Base-by-base conservation (phyloP, 768 basidiomycete species). In the Trametes sanguinea region DNA sequence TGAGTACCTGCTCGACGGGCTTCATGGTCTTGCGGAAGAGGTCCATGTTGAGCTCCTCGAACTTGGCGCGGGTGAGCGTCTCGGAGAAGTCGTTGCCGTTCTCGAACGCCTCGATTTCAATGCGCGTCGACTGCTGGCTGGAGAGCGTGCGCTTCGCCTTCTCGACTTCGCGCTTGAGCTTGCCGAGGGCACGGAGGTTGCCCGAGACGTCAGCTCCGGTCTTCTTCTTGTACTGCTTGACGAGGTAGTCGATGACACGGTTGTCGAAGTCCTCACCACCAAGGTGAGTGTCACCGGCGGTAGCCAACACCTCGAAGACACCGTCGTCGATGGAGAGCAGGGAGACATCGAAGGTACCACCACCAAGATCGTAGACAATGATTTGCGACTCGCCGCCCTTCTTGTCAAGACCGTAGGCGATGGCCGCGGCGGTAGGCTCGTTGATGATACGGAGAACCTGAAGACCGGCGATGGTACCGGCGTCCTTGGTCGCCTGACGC, bases 11-110 rank as follows among this genome's bases (percentile, higher is more conserved):
- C 77, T 98, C 95, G 64, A 98, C 96, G 65, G 96, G 96, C 82
- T 95, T 95, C 93, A 98, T 94, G 37, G 96, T 99, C 86, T 96
- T 96, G 72, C 96, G 85, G 91, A 99, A 99, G 54, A 98, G 86
- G 71, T 99, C 96, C 81, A 97, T 90, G 86, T 96, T 97, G 67
- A 98, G 83, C 76, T 98, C 95, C 76, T 98, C 96, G 74, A 99
- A 98, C 79, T 97, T 98, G 80, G 96, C 96, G 57, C 96, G 88
- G 55, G 96, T 98, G 35, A 98, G 85, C 6, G 92, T 93, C 83
- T 98, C 96, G 37, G 94, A 92, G 72, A 98, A 94, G 81, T 99
- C 96, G 69, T 96, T 95, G 66, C 96, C 96, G 69, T 88, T 86
- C 76, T 95, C 95, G 77, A 98, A 98, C 32, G 86, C 85, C 78